phyloP scores from a whole-genome alignment of 2,329 filamentous ascomycete species.

The Trichophyton schoenleinii region DNA sequence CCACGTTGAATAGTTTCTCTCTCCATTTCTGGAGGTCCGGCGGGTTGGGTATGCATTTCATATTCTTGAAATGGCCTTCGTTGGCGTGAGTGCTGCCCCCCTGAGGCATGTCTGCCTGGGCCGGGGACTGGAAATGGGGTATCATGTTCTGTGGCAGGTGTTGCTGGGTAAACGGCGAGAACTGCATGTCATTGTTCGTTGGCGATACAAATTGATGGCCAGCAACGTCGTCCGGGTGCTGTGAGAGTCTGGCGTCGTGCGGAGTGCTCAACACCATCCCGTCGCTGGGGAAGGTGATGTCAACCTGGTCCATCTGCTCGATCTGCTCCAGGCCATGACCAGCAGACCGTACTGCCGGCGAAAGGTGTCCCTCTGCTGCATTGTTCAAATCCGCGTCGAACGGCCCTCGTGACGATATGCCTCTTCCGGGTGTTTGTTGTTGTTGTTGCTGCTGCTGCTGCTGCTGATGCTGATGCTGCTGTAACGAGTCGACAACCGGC shows the following conservation, averaged over 20 bases:
- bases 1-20: slow-evolving; percentile 60
- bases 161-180: not conserved
- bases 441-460: not conserved
- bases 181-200: not conserved
- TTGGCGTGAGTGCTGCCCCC: not conserved
- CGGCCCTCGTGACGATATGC: not conserved
- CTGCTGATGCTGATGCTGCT: not conserved
- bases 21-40: slow-evolving; percentile 59
- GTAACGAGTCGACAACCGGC: not conserved
- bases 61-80: slow-evolving; percentile 20
- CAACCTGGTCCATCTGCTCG: not conserved
- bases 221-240: not conserved
- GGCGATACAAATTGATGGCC: not conserved
- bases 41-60: slow-evolving; percentile 51
- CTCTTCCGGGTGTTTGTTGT: not conserved
- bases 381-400: not conserved
- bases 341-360: not conserved
- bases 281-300: not conserved
- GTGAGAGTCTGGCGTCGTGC: not conserved
- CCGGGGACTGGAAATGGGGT: slow-evolving; percentile 2
- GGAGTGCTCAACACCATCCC: not conserved
- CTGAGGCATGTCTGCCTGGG: not conserved
- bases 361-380: not conserved
- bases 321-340: not conserved
- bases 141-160: not conserved